Percentiles rank a stretch among this genome's conserved stretches.
Conservation (phyloP, 108 stramenopile species). For the Stephanodiscus minutulus region DNA sequence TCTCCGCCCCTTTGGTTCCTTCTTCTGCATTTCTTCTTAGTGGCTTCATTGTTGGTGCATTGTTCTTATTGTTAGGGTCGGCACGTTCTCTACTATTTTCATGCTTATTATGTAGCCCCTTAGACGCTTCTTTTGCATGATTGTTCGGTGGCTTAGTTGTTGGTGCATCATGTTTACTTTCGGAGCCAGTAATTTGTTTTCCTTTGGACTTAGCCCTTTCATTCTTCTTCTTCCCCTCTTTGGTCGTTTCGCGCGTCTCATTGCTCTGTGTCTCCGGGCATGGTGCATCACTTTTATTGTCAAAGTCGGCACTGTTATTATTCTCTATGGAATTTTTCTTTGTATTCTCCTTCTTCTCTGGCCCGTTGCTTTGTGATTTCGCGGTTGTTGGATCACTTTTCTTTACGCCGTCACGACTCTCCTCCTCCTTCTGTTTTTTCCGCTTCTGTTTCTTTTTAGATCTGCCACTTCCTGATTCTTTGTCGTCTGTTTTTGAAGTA, state of each 20-base stretch:
- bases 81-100: conserved; percentile 11
- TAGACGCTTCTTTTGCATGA: neutral
- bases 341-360: neutral
- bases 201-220: neutral
- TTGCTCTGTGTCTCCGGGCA: neutral
- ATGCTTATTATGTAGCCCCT: neutral
- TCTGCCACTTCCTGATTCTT: neutral
- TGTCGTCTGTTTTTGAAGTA: neutral
- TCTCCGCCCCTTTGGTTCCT: neutral
- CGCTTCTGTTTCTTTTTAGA: conserved; percentile 25
- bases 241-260: neutral
- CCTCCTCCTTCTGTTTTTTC: conserved; percentile 24
- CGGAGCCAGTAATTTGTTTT: neutral
- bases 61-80: conserved; percentile 11
- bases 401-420: neutral
- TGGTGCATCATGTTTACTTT: conserved; percentile 6
- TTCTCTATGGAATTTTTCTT: neutral
- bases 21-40: neutral
- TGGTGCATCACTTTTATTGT: neutral
- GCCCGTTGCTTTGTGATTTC: neutral
- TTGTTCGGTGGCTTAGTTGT: neutral
- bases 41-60: conserved; percentile 11
- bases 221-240: conserved; percentile 2
- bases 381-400: neutral
- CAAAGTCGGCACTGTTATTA: neutral